Base-by-base conservation (phyloP, 768 basidiomycete species). In the Boletus bicolor region DNA sequence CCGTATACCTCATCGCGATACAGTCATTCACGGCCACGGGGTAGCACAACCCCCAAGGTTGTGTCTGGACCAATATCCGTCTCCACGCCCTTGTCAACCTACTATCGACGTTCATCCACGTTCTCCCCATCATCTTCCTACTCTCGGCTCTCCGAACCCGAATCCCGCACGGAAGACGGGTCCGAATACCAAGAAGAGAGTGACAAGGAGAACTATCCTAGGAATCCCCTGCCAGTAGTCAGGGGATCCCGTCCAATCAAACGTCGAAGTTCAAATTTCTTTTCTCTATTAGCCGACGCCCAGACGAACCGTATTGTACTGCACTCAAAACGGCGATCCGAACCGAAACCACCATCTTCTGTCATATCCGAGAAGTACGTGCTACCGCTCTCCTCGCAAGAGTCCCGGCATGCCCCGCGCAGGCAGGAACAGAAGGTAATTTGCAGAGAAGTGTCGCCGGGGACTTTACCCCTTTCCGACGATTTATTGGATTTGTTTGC, bases 401-500 rank as follows among this genome's bases (percentile, higher is more conserved):
- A 59, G 24, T 48, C 49, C 17, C 44, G 36, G 11, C 34, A 26
- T n/a, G 35, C 28, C n/a, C 38, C 53, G 12, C 43, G 39, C 53
- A 55, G 61, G 35, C 59, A 51, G 43, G 48, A 59, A 54, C 53
- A 56, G 32, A 51, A 48, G 36, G 17, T 44, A 35, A 42, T 42
- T 26, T 36, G 21, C 41, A 55, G 51, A 51, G 59, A n/a, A 38
- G 49, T 15, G 14, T 45, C 42, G 0, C 32, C 52, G n/a, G 28
- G 44, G 47, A 44, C 48, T 57, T 45, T 69, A 47, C 52, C 63
- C 15, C 51, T 61, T 42, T 83, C 81, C 11, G 81, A 82, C 48
- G 81, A 83, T 58, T 74, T 74, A 6, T 65, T 83, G 59, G 72
- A 83, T 67, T 66, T 82, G 53, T 82, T 82, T 64, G 73, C 77